Percentiles rank a stretch among this genome's conserved stretches.
Conservation (phyloP, 495 filamentous ascomycete species). For the Penicillium cinerascens region DNA sequence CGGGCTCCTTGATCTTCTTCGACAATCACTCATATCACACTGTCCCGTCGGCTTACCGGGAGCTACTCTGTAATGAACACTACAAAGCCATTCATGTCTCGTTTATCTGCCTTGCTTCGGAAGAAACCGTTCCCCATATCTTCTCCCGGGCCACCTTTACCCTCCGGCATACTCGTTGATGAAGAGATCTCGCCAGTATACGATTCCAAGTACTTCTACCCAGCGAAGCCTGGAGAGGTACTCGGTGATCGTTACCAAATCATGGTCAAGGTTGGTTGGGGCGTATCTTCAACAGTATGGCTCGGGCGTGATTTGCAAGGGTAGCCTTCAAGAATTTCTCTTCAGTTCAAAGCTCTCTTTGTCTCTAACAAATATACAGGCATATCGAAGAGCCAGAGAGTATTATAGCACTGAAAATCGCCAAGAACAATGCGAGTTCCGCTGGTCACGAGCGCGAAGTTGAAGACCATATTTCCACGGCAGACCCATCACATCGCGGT, state of each 20-base stretch:
- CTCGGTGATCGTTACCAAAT: constrained; percentile 38
- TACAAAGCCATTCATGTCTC: constrained; percentile 20
- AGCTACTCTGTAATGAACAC: constrained; percentile 19
- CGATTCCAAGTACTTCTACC: constrained; percentile 40
- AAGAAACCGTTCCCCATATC: constrained; percentile 31
- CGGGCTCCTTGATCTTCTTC: constrained; percentile 3
- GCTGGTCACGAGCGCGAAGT: constrained; percentile 39
- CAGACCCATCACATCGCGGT: constrained; percentile 34
- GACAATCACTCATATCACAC: constrained; percentile 12
- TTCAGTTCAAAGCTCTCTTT: constrained; percentile 14
- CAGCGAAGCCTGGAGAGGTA: constrained; percentile 41
- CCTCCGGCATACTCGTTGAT: constrained; percentile 29
- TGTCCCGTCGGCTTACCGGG: constrained; percentile 16
- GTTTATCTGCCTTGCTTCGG: constrained; percentile 25
- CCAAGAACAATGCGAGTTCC: constrained; percentile 28
- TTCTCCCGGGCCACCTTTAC: constrained; percentile 26
- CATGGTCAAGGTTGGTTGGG: constrained; percentile 43
- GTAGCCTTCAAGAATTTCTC: constrained; percentile 23
- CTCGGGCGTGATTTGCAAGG: constrained; percentile 34
- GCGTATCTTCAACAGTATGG: constrained; percentile 41
- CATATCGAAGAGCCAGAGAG: constrained; percentile 32
- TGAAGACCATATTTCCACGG: constrained; percentile 26
- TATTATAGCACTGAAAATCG: constrained; percentile 42
- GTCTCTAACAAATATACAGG: constrained; percentile 31
- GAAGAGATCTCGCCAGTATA: constrained; percentile 38